A percentile compares a stretch with the other conserved stretches of the same genome.
These are phyloP conservation scores for Ceratobasidium sp. DNA, from an alignment of 1,284 basidiomycete genomes.

Conservation along the genomic window DNA sequence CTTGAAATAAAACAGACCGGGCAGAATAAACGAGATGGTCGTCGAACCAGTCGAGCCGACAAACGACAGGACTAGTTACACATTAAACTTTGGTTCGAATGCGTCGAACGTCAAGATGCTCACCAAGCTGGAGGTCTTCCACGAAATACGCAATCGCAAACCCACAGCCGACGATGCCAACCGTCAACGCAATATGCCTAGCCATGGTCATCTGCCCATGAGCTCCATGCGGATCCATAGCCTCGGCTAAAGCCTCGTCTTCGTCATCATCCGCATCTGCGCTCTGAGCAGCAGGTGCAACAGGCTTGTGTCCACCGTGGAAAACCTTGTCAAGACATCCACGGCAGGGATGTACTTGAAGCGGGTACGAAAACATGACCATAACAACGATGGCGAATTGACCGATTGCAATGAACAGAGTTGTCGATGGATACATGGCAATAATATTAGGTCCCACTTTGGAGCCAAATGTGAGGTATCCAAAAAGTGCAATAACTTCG, in stretches of 20 bases:
- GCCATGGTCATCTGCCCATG: conserved; percentile 69
- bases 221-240: conserved; percentile 58
- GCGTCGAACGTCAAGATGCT: conserved; percentile 47
- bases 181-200: conserved; percentile 80
- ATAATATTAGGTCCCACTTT: conserved; percentile 91
- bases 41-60: conserved; percentile 97
- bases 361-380: conserved; percentile 89
- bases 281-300: conserved; percentile 3
- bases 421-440: conserved; percentile 94
- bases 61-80: conserved; percentile 80
- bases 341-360: conserved; percentile 93
- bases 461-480: conserved; percentile 95
- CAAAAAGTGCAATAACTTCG: conserved; percentile 84
- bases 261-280: conserved; percentile 52
- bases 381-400: conserved; percentile 92
- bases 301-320: conserved; percentile 46
- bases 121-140: conserved; percentile 82
- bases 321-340: conserved; percentile 93
- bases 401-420: conserved; percentile 90
- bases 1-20: conserved; percentile 86
- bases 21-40: conserved; percentile 96
- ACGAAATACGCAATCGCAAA: conserved; percentile 85
- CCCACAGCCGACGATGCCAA: conserved; percentile 71
- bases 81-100: neutral
- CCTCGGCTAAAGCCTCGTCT: conserved; percentile 54